Evolutionary conservation across 2,329 filamentous ascomycete species (phyloP).

Genomic region (Didymella sp.): DNA sequence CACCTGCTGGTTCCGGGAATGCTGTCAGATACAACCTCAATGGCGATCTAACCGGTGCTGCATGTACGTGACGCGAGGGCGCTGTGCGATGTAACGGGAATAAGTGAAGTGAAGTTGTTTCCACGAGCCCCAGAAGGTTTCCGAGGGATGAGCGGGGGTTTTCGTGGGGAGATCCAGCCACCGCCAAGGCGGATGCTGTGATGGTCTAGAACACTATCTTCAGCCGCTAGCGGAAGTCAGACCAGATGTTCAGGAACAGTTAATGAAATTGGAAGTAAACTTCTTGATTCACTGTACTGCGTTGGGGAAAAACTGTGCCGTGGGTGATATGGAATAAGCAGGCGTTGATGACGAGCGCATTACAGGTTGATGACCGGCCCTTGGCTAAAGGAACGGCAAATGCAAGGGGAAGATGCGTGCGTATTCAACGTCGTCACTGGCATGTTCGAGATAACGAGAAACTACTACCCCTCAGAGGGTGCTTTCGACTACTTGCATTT

Average conservation of each 20-base stretch:
- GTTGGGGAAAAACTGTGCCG: background rate
- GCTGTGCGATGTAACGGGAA: conserved; percentile 37
- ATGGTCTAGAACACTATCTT: conserved; percentile 9
- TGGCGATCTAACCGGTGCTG: conserved; percentile 20
- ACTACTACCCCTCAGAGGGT: background rate
- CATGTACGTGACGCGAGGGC: conserved; percentile 31
- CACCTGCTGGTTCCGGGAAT: conserved; percentile 6
- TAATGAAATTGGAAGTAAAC: background rate
- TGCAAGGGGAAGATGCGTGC: background rate
- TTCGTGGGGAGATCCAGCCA: conserved; percentile 26
- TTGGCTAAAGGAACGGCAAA: background rate
- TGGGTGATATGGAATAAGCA: background rate
- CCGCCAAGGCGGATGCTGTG: conserved; percentile 18
- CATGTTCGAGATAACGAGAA: background rate
- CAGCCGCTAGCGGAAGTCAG: conserved; percentile 5
- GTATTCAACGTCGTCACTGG: background rate
- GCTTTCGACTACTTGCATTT: background rate
- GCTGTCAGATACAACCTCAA: conserved; percentile 1
- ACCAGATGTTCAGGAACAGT: background rate
- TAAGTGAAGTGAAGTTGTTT: conserved; percentile 34
- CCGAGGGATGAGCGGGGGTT: conserved; percentile 23
- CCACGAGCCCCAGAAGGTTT: conserved; percentile 27
- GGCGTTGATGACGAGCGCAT: conserved; percentile 6
- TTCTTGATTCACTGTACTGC: background rate
- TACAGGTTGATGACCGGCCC: background rate